Percentiles rank a stretch among this genome's conserved stretches.
phyloP scores from a whole-genome alignment of 139 green algal species.

The Chlorella sorokiniana region DNA sequence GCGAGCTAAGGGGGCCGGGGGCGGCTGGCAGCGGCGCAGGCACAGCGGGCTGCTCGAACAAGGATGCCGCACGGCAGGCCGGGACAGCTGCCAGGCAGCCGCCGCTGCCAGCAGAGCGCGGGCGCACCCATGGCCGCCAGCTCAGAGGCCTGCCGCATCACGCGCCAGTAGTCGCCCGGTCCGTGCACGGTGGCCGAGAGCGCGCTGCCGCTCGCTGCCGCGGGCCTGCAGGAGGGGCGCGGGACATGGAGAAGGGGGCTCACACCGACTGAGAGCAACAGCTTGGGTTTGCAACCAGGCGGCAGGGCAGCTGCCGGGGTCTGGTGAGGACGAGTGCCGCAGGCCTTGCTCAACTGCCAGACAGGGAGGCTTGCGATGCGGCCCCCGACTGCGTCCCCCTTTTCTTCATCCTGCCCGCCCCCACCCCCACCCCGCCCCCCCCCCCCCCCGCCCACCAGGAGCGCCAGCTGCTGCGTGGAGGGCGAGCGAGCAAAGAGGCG shows the following conservation, averaged over 20 bases:
- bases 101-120: not conserved
- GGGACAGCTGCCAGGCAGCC: no score
- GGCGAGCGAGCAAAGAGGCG: constrained; percentile 20
- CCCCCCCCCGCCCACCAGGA: constrained; percentile 7
- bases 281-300: no score
- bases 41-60: not conserved
- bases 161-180: constrained; percentile 40
- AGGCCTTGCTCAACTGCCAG: not conserved
- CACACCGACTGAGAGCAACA: not conserved
- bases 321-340: not conserved
- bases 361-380: not conserved
- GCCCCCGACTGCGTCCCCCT: no score
- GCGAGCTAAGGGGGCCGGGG: not conserved
- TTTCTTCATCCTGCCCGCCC: not conserved
- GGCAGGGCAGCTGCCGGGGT: not conserved
- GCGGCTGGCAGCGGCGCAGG: not conserved
- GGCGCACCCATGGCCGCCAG: constrained; percentile 36
- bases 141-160: constrained; percentile 36
- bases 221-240: not conserved
- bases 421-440: not conserved
- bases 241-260: not conserved
- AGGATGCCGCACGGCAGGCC: not conserved
- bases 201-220: constrained; percentile 18
- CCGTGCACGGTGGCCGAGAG: constrained; percentile 41
- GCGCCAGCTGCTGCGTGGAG: constrained; percentile 26